Evolutionary conservation across 768 basidiomycete species (phyloP).

Genomic region (Lactifluus rugatus): DNA sequence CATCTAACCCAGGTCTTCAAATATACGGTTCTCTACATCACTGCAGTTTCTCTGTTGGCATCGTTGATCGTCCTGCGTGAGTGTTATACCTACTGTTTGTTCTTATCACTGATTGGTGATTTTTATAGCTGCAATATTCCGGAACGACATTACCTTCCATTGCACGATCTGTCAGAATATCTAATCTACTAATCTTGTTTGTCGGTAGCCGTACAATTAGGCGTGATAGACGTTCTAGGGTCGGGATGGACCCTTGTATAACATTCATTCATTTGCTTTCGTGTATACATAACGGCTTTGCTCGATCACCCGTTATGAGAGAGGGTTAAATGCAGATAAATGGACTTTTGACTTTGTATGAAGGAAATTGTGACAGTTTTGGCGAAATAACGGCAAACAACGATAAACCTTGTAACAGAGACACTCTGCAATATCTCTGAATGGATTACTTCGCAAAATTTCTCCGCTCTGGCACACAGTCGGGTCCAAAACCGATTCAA

Average conservation of each 20-base stretch:
- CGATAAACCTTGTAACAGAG: too few relatives aligned
- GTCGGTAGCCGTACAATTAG: constrained; percentile 15
- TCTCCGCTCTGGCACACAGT: constrained; percentile 40
- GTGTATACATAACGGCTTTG: constrained; percentile 11
- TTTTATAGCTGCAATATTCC: constrained; percentile 65
- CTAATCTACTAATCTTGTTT: constrained; percentile 35
- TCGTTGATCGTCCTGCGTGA: constrained; percentile 76
- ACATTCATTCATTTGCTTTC: constrained; percentile 14
- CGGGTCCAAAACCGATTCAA: constrained; percentile 38
- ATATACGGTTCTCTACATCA: constrained; percentile 73
- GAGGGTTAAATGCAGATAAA: neutral
- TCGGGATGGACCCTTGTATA: constrained; percentile 7
- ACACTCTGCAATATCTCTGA: too few relatives aligned
- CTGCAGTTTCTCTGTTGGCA: constrained; percentile 67
- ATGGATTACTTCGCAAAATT: constrained; percentile 90
- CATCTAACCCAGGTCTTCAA: constrained; percentile 50
- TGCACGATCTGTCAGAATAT: constrained; percentile 83
- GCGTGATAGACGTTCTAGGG: neutral
- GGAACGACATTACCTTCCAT: constrained; percentile 62
- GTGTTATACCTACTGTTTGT: constrained; percentile 27
- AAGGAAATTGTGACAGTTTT: neutral
- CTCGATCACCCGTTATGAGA: neutral
- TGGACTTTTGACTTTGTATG: neutral
- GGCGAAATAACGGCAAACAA: neutral
- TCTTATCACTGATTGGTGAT: constrained; percentile 15